These are phyloP conservation scores for Kwoniella pini DNA, from an alignment of 768 basidiomycete genomes.

Conservation along the genomic window DNA sequence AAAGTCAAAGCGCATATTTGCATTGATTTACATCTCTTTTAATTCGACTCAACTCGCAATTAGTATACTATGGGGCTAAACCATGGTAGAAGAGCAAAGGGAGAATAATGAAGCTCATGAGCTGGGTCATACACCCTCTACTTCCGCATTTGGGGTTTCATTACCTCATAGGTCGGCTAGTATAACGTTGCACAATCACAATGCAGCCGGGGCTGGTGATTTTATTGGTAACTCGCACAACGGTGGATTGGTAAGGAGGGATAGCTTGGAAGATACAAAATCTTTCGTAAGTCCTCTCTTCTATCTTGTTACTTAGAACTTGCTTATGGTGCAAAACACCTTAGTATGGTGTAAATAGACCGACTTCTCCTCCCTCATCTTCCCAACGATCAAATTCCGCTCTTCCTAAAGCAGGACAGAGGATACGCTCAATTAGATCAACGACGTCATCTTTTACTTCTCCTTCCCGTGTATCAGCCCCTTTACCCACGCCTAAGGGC, in stretches of 20 bases:
- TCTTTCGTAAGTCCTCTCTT: conserved; percentile 31
- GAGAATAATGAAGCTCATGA: conserved; percentile 2
- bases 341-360: conserved; percentile 29
- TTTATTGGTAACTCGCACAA: not conserved
- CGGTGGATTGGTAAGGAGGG: conserved; percentile 13
- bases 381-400: conserved; percentile 13
- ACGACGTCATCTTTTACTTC: conserved; percentile 11
- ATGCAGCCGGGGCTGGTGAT: not conserved
- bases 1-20: not conserved
- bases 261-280: conserved; percentile 40
- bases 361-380: conserved; percentile 19
- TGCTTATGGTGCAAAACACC: conserved; percentile 4
- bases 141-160: not conserved
- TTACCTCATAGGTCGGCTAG: conserved; percentile 9
- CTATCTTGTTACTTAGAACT: not conserved
- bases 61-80: not conserved
- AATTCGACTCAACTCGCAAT: too few relatives aligned
- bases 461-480: conserved; percentile 18
- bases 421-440: not conserved
- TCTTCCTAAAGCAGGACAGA: conserved; percentile 8
- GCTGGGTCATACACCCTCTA: not conserved
- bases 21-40: too few relatives aligned
- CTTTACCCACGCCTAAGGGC: conserved; percentile 34
- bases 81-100: not conserved
- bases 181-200: conserved; percentile 5